Conservation (phyloP, 2,329 filamentous ascomycete species). For the Ophiostoma sp. region DNA sequence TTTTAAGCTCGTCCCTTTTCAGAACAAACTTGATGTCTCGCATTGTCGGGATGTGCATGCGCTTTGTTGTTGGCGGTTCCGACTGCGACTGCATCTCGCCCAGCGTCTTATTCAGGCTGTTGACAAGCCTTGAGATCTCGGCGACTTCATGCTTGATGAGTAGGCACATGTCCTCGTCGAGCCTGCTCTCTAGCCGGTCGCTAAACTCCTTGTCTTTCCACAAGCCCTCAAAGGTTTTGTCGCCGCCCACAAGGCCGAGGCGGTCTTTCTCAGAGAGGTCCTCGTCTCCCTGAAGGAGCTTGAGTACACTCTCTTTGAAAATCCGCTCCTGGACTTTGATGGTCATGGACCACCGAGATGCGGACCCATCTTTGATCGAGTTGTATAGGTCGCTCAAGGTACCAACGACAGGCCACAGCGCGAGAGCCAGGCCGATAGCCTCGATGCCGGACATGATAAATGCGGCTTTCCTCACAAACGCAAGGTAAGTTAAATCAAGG, state of each 20-base stretch:
- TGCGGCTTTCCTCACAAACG: not conserved
- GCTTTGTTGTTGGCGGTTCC: slow-evolving; percentile 18
- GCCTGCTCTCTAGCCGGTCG: slow-evolving; percentile 22
- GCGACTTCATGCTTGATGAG: slow-evolving; percentile 23
- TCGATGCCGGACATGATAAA: slow-evolving; percentile 25
- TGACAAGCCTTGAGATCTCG: slow-evolving; percentile 23
- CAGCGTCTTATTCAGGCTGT: slow-evolving; percentile 13
- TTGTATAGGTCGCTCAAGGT: slow-evolving; percentile 18
- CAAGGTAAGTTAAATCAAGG: not conserved
- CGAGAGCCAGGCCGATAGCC: slow-evolving; percentile 24
- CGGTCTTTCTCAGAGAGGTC: slow-evolving; percentile 26
- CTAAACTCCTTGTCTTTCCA: slow-evolving; percentile 26
- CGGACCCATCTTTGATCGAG: slow-evolving; percentile 21
- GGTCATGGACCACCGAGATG: slow-evolving; percentile 19
- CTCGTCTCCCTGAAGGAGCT: slow-evolving; percentile 25
- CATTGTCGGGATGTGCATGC: not conserved
- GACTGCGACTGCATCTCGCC: slow-evolving; percentile 18
- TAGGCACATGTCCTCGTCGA: slow-evolving; percentile 23
- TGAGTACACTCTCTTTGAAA: slow-evolving; percentile 26
- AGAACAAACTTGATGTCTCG: not conserved
- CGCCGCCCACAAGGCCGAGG: slow-evolving; percentile 22
- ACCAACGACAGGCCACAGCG: slow-evolving; percentile 25
- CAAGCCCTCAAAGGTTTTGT: slow-evolving; percentile 22
- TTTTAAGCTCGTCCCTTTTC: not conserved
- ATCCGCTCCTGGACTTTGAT: slow-evolving; percentile 27